A percentile compares a stretch with the other conserved stretches of the same genome.
These are phyloP conservation scores for Coniochaeta hoffmannii DNA, from an alignment of 2,329 filamentous ascomycete genomes.

Conservation along the genomic window DNA sequence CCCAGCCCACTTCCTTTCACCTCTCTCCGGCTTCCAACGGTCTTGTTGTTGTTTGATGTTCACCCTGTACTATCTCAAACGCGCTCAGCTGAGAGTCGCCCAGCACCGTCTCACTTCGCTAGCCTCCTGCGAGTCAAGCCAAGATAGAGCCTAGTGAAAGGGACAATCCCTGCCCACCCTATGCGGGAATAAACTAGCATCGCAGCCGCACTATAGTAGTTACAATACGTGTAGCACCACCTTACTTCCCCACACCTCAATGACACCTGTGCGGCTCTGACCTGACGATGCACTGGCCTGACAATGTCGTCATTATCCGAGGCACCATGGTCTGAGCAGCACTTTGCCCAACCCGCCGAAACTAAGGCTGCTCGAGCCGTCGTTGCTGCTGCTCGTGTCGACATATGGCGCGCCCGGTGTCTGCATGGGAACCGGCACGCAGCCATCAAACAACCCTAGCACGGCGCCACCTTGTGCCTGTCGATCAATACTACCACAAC, in stretches of 20 bases:
- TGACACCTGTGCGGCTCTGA: too few relatives aligned
- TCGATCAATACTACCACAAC: background rate
- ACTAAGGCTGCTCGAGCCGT: background rate
- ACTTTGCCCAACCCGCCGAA: background rate
- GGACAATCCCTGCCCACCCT: background rate
- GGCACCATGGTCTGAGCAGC: slow-evolving; percentile 26
- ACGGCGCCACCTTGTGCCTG: background rate
- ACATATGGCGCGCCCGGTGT: slow-evolving; percentile 47
- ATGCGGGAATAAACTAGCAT: background rate
- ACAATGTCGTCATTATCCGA: background rate
- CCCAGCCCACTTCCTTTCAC: too few relatives aligned
- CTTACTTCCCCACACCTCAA: background rate
- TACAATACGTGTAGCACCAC: background rate
- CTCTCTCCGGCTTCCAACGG: too few relatives aligned
- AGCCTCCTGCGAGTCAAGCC: too few relatives aligned
- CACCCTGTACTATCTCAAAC: too few relatives aligned
- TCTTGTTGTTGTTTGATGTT: too few relatives aligned
- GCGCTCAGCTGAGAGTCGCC: too few relatives aligned
- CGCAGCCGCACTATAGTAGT: background rate
- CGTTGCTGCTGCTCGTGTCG: background rate
- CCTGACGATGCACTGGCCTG: too few relatives aligned
- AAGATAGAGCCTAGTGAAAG: background rate
- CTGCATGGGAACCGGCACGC: slow-evolving; percentile 57
- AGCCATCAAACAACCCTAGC: slow-evolving; percentile 41
- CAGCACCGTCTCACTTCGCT: background rate